phyloP scores from a whole-genome alignment of 2,329 filamentous ascomycete species.

The Penicillium hordei region DNA sequence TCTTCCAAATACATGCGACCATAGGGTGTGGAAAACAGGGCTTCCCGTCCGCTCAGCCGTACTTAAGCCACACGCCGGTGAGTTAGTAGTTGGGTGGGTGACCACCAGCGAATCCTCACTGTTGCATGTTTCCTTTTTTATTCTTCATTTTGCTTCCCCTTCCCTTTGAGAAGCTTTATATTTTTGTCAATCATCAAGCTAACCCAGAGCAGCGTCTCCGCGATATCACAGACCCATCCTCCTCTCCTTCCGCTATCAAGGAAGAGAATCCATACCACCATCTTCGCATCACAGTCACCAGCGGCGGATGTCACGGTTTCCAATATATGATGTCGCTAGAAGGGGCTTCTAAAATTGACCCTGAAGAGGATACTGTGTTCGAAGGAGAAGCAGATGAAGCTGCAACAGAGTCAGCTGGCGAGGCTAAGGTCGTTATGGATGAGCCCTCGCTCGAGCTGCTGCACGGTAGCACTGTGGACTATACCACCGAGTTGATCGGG shows the following conservation, averaged over 20 bases:
- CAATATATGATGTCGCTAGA: conserved; percentile 93
- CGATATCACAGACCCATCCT: conserved; percentile 64
- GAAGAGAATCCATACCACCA: conserved; percentile 72
- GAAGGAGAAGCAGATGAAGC: conserved; percentile 55
- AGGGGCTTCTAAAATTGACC: conserved; percentile 53
- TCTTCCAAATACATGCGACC: conserved; percentile 41
- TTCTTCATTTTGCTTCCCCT: background rate
- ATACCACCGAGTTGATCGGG: conserved; percentile 91
- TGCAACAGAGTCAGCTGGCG: conserved; percentile 43
- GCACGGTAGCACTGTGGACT: conserved; percentile 93
- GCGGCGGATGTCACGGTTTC: conserved; percentile 95
- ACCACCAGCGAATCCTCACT: conserved; percentile 49
- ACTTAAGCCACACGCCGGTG: conserved; percentile 48
- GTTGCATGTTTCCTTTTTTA: conserved; percentile 42
- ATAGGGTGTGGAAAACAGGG: conserved; percentile 49
- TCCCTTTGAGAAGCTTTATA: background rate
- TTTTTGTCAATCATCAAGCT: background rate
- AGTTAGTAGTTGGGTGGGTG: conserved; percentile 51
- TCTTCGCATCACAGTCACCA: conserved; percentile 88
- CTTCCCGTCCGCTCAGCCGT: conserved; percentile 50
- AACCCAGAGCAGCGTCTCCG: conserved; percentile 59
- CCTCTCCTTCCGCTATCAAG: conserved; percentile 35
- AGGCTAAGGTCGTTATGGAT: conserved; percentile 85
- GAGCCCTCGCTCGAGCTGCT: conserved; percentile 81
- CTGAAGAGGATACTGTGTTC: conserved; percentile 86